A percentile compares a stretch with the other conserved stretches of the same genome.
These are phyloP conservation scores for Cyclotella atomus DNA, from an alignment of 108 stramenopile genomes.

Conservation along the genomic window DNA sequence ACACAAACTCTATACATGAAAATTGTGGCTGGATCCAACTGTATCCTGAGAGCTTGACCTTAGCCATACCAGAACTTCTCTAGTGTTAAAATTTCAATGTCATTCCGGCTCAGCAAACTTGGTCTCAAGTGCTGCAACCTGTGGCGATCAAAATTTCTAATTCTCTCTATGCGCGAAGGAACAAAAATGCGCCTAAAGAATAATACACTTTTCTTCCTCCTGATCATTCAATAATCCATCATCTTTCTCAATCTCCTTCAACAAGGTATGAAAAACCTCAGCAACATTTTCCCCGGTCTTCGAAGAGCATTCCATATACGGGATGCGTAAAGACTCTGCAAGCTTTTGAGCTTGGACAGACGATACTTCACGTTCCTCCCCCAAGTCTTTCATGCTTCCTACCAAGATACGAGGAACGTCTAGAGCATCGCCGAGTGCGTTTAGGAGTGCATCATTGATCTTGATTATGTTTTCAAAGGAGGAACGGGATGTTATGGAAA, in stretches of 20 bases:
- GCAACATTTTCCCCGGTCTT: slow-evolving; percentile 85
- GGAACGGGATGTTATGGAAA: slow-evolving; percentile 74
- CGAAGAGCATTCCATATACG: slow-evolving; percentile 85
- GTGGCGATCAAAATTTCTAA: too few relatives aligned
- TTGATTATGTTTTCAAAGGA: slow-evolving; percentile 78
- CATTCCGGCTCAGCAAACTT: too few relatives aligned
- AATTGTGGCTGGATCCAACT: too few relatives aligned
- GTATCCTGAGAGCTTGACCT: too few relatives aligned
- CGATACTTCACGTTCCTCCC: slow-evolving; percentile 65
- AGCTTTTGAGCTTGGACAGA: slow-evolving; percentile 67
- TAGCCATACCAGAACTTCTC: too few relatives aligned
- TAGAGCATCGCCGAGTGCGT: slow-evolving; percentile 81
- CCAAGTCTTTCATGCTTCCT: slow-evolving; percentile 84
- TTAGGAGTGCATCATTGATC: slow-evolving; percentile 83
- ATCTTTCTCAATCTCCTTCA: slow-evolving; percentile 91
- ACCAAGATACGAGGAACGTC: slow-evolving; percentile 88
- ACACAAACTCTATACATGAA: too few relatives aligned
- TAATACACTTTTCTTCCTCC: slow-evolving; percentile 69
- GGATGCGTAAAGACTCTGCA: slow-evolving; percentile 75
- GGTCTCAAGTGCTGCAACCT: too few relatives aligned
- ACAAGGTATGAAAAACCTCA: slow-evolving; percentile 85
- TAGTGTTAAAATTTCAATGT: too few relatives aligned
- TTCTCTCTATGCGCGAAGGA: too few relatives aligned
- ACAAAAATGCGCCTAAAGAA: slow-evolving; percentile 43
- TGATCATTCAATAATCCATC: slow-evolving; percentile 80